Evolutionary conservation across 2,329 filamentous ascomycete genomes (phyloP).

Genomic region (Delphinella strobiligena): DNA sequence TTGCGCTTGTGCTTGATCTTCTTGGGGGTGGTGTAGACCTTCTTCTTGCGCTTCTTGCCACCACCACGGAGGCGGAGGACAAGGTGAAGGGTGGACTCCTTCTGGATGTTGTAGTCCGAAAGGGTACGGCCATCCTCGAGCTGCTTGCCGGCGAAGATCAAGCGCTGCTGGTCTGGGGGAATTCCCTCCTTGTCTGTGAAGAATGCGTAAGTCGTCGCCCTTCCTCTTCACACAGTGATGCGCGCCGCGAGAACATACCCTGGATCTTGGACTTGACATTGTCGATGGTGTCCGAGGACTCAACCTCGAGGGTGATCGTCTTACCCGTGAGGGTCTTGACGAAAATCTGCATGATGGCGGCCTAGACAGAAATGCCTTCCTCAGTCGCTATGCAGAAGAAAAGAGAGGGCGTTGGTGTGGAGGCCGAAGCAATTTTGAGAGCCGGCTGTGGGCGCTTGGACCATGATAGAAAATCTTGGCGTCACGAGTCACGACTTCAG

Average conservation of each 20-base stretch:
- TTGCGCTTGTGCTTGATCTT: slow-evolving; percentile 99
- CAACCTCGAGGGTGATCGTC: slow-evolving; percentile 99
- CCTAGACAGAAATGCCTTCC: slow-evolving; percentile 10
- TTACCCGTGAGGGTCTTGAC: slow-evolving; percentile 98
- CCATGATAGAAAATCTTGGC: neutral
- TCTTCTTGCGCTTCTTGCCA: slow-evolving; percentile 99
- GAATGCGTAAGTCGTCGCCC: slow-evolving; percentile 16
- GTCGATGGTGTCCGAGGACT: slow-evolving; percentile 99
- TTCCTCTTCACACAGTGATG: neutral
- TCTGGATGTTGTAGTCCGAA: slow-evolving; percentile 99
- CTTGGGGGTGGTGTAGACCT: slow-evolving; percentile 99
- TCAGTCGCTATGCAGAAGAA: slow-evolving; percentile 11
- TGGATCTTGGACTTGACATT: slow-evolving; percentile 99
- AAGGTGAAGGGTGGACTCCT: slow-evolving; percentile 97
- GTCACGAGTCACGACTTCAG: too few relatives aligned
- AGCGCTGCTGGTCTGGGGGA: slow-evolving; percentile 94
- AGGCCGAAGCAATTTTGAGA: neutral
- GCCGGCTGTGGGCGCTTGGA: neutral
- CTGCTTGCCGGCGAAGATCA: slow-evolving; percentile 99
- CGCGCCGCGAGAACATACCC: slow-evolving; percentile 32
- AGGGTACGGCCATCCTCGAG: slow-evolving; percentile 98
- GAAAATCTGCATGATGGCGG: slow-evolving; percentile 43
- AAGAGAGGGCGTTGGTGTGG: neutral
- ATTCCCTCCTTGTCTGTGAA: slow-evolving; percentile 99
- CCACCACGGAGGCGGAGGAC: slow-evolving; percentile 97